Evolutionary conservation across 352 stramenopile species (phyloP).

Genomic region (Pythium periplocum): DNA sequence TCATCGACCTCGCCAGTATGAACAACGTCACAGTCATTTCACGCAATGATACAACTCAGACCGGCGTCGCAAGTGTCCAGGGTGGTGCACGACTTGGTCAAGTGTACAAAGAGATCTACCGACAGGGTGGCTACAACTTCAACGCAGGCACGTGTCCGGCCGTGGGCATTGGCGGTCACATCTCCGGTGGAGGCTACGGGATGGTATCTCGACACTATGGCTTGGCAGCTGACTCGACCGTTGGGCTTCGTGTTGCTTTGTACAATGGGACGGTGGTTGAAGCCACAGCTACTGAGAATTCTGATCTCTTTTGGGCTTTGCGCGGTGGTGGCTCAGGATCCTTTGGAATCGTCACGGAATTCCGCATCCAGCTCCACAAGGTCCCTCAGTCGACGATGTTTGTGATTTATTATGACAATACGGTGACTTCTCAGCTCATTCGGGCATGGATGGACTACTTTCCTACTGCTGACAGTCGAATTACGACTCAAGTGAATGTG

Average conservation of each 20-base stretch:
- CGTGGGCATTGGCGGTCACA: conserved; percentile 46
- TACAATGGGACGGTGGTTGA: conserved; percentile 36
- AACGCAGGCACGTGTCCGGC: conserved; percentile 46
- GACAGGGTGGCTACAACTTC: conserved; percentile 44
- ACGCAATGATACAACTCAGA: conserved; percentile 21
- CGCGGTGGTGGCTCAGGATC: conserved; percentile 47
- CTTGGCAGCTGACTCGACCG: conserved; percentile 37
- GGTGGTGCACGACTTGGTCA: conserved; percentile 34
- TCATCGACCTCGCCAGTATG: conserved; percentile 59
- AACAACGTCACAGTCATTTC: conserved; percentile 28
- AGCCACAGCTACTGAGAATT: conserved; percentile 28
- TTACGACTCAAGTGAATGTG: conserved; percentile 55
- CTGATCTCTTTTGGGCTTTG: conserved; percentile 41
- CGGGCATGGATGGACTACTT: conserved; percentile 54
- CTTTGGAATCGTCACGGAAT: conserved; percentile 49
- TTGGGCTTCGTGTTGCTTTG: conserved; percentile 40
- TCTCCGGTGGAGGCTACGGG: conserved; percentile 49
- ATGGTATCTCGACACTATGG: conserved; percentile 42
- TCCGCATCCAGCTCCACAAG: conserved; percentile 42
- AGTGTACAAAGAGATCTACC: conserved; percentile 42
- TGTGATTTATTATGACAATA: conserved; percentile 32
- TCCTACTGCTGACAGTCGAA: conserved; percentile 27
- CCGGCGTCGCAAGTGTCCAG: conserved; percentile 30
- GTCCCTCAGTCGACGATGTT: conserved; percentile 37
- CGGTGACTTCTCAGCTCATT: conserved; percentile 26